Base-by-base conservation (phyloP, 2,329 filamentous ascomycete genomes). In the Fusarium penzigii region DNA sequence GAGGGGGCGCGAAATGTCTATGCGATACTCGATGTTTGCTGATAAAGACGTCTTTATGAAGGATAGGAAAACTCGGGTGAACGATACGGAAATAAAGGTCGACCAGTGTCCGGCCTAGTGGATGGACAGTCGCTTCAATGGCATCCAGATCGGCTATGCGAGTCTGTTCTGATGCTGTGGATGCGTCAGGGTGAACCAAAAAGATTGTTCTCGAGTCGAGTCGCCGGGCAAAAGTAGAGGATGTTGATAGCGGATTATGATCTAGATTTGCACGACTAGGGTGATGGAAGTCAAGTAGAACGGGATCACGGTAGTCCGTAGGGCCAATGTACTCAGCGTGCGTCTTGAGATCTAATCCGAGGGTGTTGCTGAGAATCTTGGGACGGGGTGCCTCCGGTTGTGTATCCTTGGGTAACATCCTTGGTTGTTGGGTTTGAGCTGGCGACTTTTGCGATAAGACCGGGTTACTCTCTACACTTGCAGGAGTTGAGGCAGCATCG, bases 31-130 rank as follows among this genome's bases (percentile, higher is more conserved):
- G 74, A 59, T 86, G 84, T 63, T 85, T 85, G 61, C 84, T 82
- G 38, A 85, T 72, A 53, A 83, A 86, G 12, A 85, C 81, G 32
- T 77, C 79, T 63, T 85, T 85, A 61, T 85, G 81, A 4, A 85
- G 65, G 43, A 85, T 78, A 2, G 82, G 82, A 58, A 81, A 84
- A 51, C 75, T 78, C 0, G 82, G 82, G 57, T 85, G 82, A 9
- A 85, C 76, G 39, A 83, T 79, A 25, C 80, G 74, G 65, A 89
- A 89, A 72, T 88, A 89, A 17, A 89, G 75, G 58, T 86, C 83
- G 57, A 90, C 78, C 42, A 90, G 71, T 9, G 79, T 79, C 44
- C 78, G 78, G 16, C 86, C 86, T 58, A 88, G 79, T 5, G 85
- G 82, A 20, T 79, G 78, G 5, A 90, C 83, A 39, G 84, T 75